These are phyloP conservation scores for Citrus trifoliata DNA, from an alignment of 345 rosid species.

Conservation along the genomic window DNA sequence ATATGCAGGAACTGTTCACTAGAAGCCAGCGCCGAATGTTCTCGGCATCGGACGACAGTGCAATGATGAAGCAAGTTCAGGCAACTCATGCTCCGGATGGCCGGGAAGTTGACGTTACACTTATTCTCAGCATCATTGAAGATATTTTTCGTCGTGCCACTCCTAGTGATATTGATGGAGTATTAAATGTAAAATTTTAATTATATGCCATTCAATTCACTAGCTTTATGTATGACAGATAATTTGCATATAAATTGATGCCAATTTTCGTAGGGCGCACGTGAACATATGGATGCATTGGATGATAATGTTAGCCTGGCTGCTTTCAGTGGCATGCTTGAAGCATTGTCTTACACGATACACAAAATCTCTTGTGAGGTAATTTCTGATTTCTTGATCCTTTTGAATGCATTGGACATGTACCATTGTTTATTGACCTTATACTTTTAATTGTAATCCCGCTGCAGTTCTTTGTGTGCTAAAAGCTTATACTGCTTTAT, in stretches of 20 bases:
- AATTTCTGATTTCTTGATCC: background rate
- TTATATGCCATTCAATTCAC: background rate
- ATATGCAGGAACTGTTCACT: slow-evolving; percentile 3
- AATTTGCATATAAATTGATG: background rate
- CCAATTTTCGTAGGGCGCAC: slow-evolving; percentile 19
- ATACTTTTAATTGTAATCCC: background rate
- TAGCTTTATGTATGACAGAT: background rate
- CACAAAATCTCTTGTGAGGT: slow-evolving; percentile 48
- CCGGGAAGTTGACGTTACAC: slow-evolving; percentile 31
- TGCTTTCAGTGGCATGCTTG: slow-evolving; percentile 28
- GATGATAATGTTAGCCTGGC: slow-evolving; percentile 21
- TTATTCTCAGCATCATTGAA: slow-evolving; percentile 36
- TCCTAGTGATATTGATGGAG: slow-evolving; percentile 24
- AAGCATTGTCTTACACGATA: slow-evolving; percentile 28
- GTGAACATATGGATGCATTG: background rate
- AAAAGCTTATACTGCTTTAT: background rate
- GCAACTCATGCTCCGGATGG: slow-evolving; percentile 53
- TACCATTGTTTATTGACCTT: background rate
- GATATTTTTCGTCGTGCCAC: slow-evolving; percentile 32
- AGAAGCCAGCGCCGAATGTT: slow-evolving; percentile 26
- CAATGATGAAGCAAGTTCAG: slow-evolving; percentile 40
- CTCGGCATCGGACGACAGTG: slow-evolving; percentile 27
- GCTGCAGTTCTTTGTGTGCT: background rate
- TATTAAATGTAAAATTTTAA: slow-evolving; percentile 22
- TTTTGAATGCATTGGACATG: background rate